Base-by-base conservation (phyloP, 257 asterid genomes). In the Solanum sitiens region DNA sequence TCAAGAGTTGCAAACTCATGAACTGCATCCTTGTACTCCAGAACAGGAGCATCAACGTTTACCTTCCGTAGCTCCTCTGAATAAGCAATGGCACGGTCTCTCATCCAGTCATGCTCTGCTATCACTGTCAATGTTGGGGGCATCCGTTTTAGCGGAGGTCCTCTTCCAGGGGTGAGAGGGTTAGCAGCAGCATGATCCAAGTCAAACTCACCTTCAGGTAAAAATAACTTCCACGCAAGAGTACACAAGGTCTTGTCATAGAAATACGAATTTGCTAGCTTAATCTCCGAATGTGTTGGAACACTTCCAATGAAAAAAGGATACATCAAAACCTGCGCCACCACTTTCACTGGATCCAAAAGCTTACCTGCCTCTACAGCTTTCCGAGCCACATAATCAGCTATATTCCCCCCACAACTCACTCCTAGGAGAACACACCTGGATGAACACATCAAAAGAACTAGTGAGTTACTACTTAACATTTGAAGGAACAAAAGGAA, bases 381-480 rank as follows among this genome's bases (percentile, higher is more conserved):
- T 93, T 93, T 95, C 83, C 96, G 89, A 82, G 98, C 89, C 79
- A 95, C 94, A 44, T 92, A 92, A 65, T 95, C 93, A n/a, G 98
- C 98, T 79, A 97, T 95, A 74, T 95, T 95, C 74, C 98, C 99
- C 72, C 99, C 99, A 67, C 98, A 97, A 84, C 99, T 95, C 86
- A 93, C 99, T 83, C 99, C 99, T 45, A 97, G 98, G 89, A 95
- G 98, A n/a, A 97, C 98, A 88, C 98, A 97, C 87, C 99, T 97
- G 98, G 85, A 45, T 80, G 85, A 47, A 47, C 68, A 80, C 56
- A 39, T 68, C 74, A 89, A 82, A 59, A 27, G 53, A 72, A 30
- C 8, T 80, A 16, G 16, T 16, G 35, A 45, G 25, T 40, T 71
- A 20, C 35, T 23, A n/a, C 25, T 53, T 71, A 21, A 37, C 16